Conservation (phyloP, 352 stramenopile genomes). For the Phytophthora sojae region DNA sequence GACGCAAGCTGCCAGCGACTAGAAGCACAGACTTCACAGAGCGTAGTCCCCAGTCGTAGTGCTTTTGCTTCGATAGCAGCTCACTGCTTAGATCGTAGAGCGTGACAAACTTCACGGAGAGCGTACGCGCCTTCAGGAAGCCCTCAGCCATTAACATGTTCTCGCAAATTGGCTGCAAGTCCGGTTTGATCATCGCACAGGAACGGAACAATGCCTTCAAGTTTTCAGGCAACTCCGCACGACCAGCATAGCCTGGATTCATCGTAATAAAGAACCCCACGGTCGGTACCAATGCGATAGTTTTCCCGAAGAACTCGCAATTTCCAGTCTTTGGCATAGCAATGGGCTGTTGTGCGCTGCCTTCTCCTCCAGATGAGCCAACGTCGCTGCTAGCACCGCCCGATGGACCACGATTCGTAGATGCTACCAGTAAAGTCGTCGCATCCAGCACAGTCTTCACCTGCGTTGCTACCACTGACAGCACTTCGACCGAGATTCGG, state of each 20-base stretch:
- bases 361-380: conserved; percentile 25
- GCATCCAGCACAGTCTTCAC: conserved; percentile 98
- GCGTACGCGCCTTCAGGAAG: conserved; percentile 83
- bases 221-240: conserved; percentile 93
- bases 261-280: conserved; percentile 96
- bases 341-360: conserved; percentile 36
- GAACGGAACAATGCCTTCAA: conserved; percentile 93
- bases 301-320: conserved; percentile 93
- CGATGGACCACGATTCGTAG: conserved; percentile 25
- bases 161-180: conserved; percentile 93
- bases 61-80: conserved; percentile 87
- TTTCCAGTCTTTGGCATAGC: conserved; percentile 56
- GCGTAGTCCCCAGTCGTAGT: conserved; percentile 96
- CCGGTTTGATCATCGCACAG: conserved; percentile 93
- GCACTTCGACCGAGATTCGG: conserved; percentile 96
- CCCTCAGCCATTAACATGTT: conserved; percentile 96
- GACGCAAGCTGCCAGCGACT: conserved; percentile 94
- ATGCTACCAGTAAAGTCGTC: conserved; percentile 31
- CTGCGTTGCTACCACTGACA: conserved; percentile 96
- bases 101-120: conserved; percentile 92
- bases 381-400: conserved; percentile 8
- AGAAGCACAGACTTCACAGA: conserved; percentile 97
- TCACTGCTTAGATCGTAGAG: conserved; percentile 91
- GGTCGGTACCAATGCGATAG: conserved; percentile 82
- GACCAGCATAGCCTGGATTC: conserved; percentile 93